These are phyloP conservation scores for Saccharum spontaneum DNA, from an alignment of 176 grass and related monocot genomes.

Conservation along the genomic window DNA sequence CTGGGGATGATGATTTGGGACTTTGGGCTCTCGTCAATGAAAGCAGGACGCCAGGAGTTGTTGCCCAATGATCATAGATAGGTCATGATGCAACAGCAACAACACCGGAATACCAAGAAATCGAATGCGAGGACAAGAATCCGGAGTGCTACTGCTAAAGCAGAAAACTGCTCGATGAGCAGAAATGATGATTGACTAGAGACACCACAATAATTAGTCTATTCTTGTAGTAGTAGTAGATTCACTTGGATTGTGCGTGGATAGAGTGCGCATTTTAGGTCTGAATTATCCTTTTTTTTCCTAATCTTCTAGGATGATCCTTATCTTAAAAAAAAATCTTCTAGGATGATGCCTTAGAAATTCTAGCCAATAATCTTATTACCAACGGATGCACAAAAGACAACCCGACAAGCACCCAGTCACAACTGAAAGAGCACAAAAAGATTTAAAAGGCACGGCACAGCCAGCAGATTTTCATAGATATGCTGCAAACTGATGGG, in stretches of 20 bases:
- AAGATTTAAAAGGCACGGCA: neutral
- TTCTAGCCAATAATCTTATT: neutral
- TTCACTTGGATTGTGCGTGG: neutral
- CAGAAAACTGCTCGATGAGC: neutral
- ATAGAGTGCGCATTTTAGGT: slow-evolving; percentile 3
- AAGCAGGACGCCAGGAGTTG: slow-evolving; percentile 9
- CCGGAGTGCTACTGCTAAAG: neutral
- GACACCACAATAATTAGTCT: neutral
- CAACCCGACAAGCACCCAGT: slow-evolving; percentile 19
- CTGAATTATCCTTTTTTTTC: neutral
- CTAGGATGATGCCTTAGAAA: neutral
- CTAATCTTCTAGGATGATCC: neutral
- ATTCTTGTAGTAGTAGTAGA: neutral
- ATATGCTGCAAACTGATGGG: slow-evolving; percentile 39
- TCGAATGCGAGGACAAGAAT: neutral
- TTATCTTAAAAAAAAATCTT: neutral
- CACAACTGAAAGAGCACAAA: slow-evolving; percentile 7
- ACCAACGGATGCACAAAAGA: neutral
- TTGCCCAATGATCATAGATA: slow-evolving; percentile 14
- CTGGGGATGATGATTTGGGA: neutral
- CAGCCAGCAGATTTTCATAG: slow-evolving; percentile 30
- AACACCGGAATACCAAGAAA: slow-evolving; percentile 11
- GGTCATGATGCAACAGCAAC: slow-evolving; percentile 33
- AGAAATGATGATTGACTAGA: neutral
- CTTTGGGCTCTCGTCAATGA: neutral